A percentile compares a stretch with the other conserved stretches of the same genome.
Evolutionary conservation across 1,284 basidiomycete genomes (phyloP).

Genomic region (Jaminaea rosea): DNA sequence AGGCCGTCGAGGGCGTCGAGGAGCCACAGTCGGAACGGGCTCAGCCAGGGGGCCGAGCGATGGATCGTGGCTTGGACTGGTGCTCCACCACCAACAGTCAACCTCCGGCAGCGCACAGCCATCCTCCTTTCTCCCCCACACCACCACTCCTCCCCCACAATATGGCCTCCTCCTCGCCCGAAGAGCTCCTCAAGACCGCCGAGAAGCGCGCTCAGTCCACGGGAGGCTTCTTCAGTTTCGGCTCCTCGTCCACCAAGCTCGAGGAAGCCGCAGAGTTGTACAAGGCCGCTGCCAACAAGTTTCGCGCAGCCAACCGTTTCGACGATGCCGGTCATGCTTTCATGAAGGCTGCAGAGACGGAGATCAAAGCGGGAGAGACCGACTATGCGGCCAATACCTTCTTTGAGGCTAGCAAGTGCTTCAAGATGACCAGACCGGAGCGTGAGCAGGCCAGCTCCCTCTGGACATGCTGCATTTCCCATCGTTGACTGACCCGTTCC

Average conservation of each 20-base stretch:
- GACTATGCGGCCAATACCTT: slow-evolving; percentile 46
- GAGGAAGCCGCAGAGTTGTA: slow-evolving; percentile 88
- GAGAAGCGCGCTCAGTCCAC: slow-evolving; percentile 83
- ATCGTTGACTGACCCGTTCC: not conserved
- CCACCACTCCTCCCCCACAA: too few relatives aligned
- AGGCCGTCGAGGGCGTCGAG: too few relatives aligned
- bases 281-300: slow-evolving; percentile 86
- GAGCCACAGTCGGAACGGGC: too few relatives aligned
- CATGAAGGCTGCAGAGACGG: slow-evolving; percentile 41
- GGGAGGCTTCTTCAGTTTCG: slow-evolving; percentile 52
- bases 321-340: slow-evolving; percentile 69
- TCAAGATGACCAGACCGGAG: slow-evolving; percentile 40
- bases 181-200: slow-evolving; percentile 65
- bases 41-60: too few relatives aligned
- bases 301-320: slow-evolving; percentile 87
- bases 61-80: too few relatives aligned
- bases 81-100: too few relatives aligned
- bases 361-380: slow-evolving; percentile 38
- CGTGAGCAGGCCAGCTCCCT: slow-evolving; percentile 19
- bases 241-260: slow-evolving; percentile 23
- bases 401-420: slow-evolving; percentile 45
- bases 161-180: slow-evolving; percentile 38
- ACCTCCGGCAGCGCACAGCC: too few relatives aligned
- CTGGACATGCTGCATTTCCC: too few relatives aligned
- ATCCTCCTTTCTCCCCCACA: too few relatives aligned